phyloP scores from a whole-genome alignment of 805 yeast genomes.

The Komagataella populi region DNA sequence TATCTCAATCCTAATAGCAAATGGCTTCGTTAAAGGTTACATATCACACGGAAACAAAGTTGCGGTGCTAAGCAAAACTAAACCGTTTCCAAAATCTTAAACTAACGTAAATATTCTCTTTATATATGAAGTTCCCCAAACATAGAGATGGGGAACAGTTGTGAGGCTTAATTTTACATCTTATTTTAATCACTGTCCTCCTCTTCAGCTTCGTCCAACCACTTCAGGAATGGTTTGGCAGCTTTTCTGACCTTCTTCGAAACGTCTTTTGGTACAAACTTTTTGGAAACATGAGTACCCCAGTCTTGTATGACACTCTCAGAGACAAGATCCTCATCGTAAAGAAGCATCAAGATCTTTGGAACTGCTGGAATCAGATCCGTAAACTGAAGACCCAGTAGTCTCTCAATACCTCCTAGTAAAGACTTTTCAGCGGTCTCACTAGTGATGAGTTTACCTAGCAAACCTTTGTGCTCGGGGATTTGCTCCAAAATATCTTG shows the following conservation, averaged over 20 bases:
- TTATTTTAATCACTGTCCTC: constrained; percentile 31
- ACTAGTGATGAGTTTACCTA: constrained; percentile 59
- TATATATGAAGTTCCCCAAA: background rate
- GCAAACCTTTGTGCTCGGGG: constrained; percentile 66
- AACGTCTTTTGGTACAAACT: constrained; percentile 82
- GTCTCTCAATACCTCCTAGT: constrained; percentile 92
- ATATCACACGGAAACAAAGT: constrained; percentile 64
- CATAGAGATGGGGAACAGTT: background rate
- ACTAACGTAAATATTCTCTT: background rate
- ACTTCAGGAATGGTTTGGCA: constrained; percentile 87
- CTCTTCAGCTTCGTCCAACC: constrained; percentile 92
- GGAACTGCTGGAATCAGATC: constrained; percentile 59
- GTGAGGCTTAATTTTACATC: background rate
- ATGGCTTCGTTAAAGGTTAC: constrained; percentile 62
- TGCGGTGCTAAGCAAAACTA: constrained; percentile 60
- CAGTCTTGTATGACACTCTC: constrained; percentile 74
- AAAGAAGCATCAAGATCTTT: constrained; percentile 66
- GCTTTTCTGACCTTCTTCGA: constrained; percentile 92
- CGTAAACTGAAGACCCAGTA: constrained; percentile 71
- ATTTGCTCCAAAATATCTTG: constrained; percentile 65
- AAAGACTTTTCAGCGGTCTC: constrained; percentile 74
- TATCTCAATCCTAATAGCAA: constrained; percentile 50
- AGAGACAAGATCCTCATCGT: constrained; percentile 70
- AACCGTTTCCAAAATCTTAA: constrained; percentile 49
- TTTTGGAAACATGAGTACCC: constrained; percentile 88